These are phyloP conservation scores for Cyberlindnera subsufficiens DNA, from an alignment of 805 yeast species.

Conservation along the genomic window DNA sequence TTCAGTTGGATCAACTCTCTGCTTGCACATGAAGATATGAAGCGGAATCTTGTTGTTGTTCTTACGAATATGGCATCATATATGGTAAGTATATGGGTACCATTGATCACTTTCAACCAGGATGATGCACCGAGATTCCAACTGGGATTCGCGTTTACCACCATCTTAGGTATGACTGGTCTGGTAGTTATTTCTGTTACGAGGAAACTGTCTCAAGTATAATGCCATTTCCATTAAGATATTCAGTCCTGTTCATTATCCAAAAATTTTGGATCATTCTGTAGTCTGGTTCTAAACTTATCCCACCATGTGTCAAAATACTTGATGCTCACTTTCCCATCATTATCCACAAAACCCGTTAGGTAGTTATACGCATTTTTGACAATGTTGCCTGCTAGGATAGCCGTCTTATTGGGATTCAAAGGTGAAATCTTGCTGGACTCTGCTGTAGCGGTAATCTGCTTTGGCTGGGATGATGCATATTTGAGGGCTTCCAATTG, in stretches of 20 bases:
- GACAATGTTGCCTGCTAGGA: constrained; percentile 80
- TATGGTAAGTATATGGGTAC: constrained; percentile 31
- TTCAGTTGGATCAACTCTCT: constrained; percentile 51
- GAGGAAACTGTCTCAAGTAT: too few relatives aligned
- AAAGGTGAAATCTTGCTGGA: neutral
- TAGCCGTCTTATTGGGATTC: constrained; percentile 36
- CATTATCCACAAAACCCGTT: constrained; percentile 76
- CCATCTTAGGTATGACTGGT: neutral
- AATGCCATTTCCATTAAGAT: too few relatives aligned
- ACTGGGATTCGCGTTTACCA: constrained; percentile 27
- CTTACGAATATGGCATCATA: constrained; percentile 37
- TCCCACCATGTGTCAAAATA: constrained; percentile 95
- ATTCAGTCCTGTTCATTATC: constrained; percentile 30
- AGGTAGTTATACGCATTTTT: constrained; percentile 88
- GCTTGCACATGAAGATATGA: constrained; percentile 29
- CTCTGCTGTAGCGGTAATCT: constrained; percentile 3
- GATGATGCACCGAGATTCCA: constrained; percentile 31
- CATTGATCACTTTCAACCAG: constrained; percentile 36
- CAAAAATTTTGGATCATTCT: constrained; percentile 78
- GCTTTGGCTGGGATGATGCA: constrained; percentile 11
- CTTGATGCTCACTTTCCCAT: constrained; percentile 81
- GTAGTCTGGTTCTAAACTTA: constrained; percentile 69
- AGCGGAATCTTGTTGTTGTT: constrained; percentile 33
- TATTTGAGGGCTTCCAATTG: constrained; percentile 39
- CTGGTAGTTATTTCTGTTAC: neutral